Conservation (phyloP, 2,329 filamentous ascomycete species). For the Arachnopeziza araneosa region DNA sequence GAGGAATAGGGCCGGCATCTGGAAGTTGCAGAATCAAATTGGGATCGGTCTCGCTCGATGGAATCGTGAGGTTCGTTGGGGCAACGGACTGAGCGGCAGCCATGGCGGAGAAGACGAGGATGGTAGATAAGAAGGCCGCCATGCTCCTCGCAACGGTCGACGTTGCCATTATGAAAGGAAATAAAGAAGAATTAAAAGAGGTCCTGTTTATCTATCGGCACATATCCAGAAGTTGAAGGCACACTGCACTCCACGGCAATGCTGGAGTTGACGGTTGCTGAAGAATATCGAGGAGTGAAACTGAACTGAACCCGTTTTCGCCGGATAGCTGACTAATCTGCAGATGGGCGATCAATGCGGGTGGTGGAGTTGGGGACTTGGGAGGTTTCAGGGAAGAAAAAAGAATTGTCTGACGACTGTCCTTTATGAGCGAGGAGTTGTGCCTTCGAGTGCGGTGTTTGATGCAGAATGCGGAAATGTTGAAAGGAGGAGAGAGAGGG, state of each 20-base stretch:
- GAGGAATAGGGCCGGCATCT: background rate
- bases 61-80: constrained; percentile 24
- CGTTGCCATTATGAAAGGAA: constrained; percentile 18
- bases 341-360: background rate
- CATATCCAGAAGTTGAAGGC: background rate
- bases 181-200: background rate
- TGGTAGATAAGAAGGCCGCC: constrained; percentile 11
- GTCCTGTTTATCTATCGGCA: background rate
- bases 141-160: constrained; percentile 22
- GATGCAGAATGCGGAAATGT: no score
- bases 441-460: no score
- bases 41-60: constrained; percentile 10
- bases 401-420: background rate
- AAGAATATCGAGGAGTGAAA: background rate
- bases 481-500: no score
- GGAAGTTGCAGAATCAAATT: background rate
- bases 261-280: background rate
- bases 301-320: background rate
- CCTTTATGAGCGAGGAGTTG: no score
- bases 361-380: background rate
- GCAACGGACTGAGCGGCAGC: constrained; percentile 20
- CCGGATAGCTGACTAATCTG: background rate
- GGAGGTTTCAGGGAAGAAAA: background rate
- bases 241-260: background rate
- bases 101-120: constrained; percentile 15